phyloP scores from a whole-genome alignment of 2,329 filamentous ascomycete species.

The Lecanosticta acicola region DNA sequence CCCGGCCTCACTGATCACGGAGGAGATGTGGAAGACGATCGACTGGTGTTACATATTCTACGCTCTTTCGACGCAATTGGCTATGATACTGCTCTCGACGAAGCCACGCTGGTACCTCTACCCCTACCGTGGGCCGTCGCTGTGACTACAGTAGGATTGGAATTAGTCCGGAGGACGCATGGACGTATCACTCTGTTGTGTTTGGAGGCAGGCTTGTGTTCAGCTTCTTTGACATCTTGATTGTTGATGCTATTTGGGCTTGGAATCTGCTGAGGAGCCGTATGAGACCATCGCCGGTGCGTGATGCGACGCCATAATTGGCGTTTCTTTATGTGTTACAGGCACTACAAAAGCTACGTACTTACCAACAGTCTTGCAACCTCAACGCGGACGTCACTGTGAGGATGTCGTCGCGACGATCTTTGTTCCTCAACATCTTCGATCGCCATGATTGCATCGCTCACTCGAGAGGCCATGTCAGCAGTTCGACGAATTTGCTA shows the following conservation, averaged over 20 bases:
- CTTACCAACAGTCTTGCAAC: too few species aligned
- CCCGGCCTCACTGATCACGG: constrained; percentile 55
- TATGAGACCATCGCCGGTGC: constrained; percentile 22
- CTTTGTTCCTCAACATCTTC: too few species aligned
- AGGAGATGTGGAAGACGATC: constrained; percentile 58
- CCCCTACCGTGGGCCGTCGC: constrained; percentile 65
- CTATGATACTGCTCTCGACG: constrained; percentile 59
- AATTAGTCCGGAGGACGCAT: constrained; percentile 52
- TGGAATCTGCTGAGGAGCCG: constrained; percentile 46
- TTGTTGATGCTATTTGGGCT: constrained; percentile 49
- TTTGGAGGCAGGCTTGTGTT: constrained; percentile 66
- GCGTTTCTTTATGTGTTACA: too few species aligned
- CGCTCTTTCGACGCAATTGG: constrained; percentile 59
- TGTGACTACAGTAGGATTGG: constrained; percentile 46
- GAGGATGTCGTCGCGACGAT: neutral
- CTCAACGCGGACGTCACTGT: neutral
- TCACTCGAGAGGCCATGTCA: too few species aligned
- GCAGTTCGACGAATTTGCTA: too few species aligned
- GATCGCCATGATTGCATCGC: too few species aligned
- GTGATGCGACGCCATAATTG: too few species aligned
- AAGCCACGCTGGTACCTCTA: constrained; percentile 62
- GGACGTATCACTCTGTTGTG: constrained; percentile 61
- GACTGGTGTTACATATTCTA: constrained; percentile 65
- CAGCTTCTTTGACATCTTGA: constrained; percentile 53
- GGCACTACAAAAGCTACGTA: too few species aligned